Evolutionary conservation across 805 yeast species (phyloP).

Genomic region (Schwanniomyces pseudopolymorphus): DNA sequence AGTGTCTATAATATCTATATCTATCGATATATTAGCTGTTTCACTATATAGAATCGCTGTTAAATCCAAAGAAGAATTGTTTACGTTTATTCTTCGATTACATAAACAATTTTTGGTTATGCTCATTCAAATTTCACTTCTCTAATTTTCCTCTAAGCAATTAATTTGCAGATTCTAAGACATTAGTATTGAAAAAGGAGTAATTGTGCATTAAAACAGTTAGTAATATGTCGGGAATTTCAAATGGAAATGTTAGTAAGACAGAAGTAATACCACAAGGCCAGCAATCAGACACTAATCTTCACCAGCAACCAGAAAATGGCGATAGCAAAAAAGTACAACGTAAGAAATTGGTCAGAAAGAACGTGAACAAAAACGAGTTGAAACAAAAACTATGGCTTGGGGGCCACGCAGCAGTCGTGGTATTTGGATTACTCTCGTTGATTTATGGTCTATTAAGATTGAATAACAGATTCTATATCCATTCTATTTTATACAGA

Average conservation of each 20-base stretch:
- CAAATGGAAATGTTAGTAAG: constrained; percentile 2
- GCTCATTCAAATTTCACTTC: neutral
- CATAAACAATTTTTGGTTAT: neutral
- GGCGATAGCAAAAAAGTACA: constrained; percentile 10
- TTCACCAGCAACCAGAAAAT: constrained; percentile 10
- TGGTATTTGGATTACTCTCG: constrained; percentile 45
- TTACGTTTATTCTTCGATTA: neutral
- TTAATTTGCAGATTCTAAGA: neutral
- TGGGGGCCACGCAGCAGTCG: constrained; percentile 50
- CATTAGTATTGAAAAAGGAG: neutral
- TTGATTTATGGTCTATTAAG: constrained; percentile 39
- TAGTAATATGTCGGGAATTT: constrained; percentile 4
- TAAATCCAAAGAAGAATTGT: neutral
- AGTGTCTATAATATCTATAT: too few relatives aligned
- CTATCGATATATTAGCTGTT: too few relatives aligned
- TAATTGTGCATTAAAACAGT: neutral
- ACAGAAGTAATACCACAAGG: neutral
- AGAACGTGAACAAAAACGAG: constrained; percentile 29
- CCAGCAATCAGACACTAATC: too few relatives aligned
- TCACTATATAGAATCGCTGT: neutral
- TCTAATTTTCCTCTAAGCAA: neutral
- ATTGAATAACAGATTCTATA: constrained; percentile 37
- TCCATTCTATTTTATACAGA: constrained; percentile 55
- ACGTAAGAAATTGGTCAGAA: constrained; percentile 30
- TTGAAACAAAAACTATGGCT: constrained; percentile 53